Evolutionary conservation across 805 yeast species (phyloP).

Genomic region (Saccharomycopsis babjevae): DNA sequence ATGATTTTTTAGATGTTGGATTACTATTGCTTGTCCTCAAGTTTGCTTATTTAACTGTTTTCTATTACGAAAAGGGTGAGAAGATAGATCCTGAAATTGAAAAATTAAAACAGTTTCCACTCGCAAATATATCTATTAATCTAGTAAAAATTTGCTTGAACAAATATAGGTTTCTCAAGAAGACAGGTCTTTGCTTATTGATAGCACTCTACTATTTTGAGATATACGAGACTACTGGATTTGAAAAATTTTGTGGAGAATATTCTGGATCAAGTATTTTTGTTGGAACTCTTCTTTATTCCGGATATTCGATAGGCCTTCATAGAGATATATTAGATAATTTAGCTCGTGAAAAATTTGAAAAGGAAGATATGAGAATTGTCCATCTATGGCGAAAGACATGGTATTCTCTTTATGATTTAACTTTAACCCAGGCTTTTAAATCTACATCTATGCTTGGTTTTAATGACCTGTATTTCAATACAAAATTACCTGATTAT

Average conservation of each 20-base stretch:
- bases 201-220: constrained; percentile 34
- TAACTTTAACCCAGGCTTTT: constrained; percentile 23
- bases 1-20: constrained; percentile 39
- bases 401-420: constrained; percentile 29
- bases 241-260: constrained; percentile 37
- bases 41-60: constrained; percentile 32
- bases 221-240: constrained; percentile 33
- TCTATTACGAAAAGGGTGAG: neutral
- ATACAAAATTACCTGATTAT: constrained; percentile 10
- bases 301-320: constrained; percentile 37
- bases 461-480: constrained; percentile 4
- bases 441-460: neutral
- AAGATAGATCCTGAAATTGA: constrained; percentile 20
- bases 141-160: constrained; percentile 32
- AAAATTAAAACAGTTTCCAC: constrained; percentile 30
- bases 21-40: constrained; percentile 34
- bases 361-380: constrained; percentile 1
- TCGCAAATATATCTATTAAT: constrained; percentile 30
- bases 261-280: constrained; percentile 32
- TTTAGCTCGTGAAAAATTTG: neutral
- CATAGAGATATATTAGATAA: constrained; percentile 29
- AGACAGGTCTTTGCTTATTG: constrained; percentile 32
- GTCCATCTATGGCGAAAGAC: constrained; percentile 31
- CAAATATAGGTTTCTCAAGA: constrained; percentile 31
- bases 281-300: constrained; percentile 29